A percentile compares a stretch with the other conserved stretches of the same genome.
phyloP scores from a whole-genome alignment of 2,329 filamentous ascomycete species.

The Curvularia spicifera region DNA sequence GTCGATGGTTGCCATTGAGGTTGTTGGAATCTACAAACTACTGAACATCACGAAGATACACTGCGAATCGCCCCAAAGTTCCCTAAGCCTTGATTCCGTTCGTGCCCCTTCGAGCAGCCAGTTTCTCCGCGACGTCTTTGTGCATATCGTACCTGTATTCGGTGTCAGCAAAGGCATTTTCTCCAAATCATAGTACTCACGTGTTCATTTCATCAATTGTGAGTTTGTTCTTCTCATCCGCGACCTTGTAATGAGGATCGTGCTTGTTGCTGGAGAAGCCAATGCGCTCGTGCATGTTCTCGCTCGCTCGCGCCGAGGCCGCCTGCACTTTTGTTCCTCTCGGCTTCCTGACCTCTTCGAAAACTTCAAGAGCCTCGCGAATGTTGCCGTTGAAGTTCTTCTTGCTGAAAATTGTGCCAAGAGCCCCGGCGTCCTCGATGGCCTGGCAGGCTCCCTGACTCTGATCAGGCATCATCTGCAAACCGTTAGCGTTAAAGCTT shows the following conservation, averaged over 20 bases:
- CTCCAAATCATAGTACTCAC: neutral
- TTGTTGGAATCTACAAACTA: neutral
- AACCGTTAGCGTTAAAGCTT: neutral
- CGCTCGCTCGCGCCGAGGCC: constrained; percentile 45
- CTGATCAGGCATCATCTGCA: constrained; percentile 72
- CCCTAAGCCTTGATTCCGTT: neutral
- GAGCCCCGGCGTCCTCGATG: constrained; percentile 68
- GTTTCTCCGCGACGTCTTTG: constrained; percentile 1
- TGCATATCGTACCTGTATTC: constrained; percentile 29
- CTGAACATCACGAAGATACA: neutral
- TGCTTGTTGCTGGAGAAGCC: constrained; percentile 68
- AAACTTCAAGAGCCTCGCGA: constrained; percentile 41
- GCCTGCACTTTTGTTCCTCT: constrained; percentile 50
- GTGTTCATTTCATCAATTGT: constrained; percentile 74
- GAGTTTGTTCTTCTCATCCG: constrained; percentile 65
- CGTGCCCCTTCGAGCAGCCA: neutral
- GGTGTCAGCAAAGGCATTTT: neutral
- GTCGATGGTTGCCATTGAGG: neutral
- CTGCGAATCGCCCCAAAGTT: neutral
- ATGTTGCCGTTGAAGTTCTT: constrained; percentile 51
- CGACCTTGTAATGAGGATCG: constrained; percentile 65
- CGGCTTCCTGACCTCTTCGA: constrained; percentile 47
- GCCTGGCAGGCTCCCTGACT: constrained; percentile 73
- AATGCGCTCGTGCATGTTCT: constrained; percentile 52
- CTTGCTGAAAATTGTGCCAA: constrained; percentile 66